Percentiles rank a stretch among this genome's conserved stretches.
These are phyloP conservation scores for Penicillium angulare DNA, from an alignment of 495 filamentous ascomycete species.

Conservation along the genomic window DNA sequence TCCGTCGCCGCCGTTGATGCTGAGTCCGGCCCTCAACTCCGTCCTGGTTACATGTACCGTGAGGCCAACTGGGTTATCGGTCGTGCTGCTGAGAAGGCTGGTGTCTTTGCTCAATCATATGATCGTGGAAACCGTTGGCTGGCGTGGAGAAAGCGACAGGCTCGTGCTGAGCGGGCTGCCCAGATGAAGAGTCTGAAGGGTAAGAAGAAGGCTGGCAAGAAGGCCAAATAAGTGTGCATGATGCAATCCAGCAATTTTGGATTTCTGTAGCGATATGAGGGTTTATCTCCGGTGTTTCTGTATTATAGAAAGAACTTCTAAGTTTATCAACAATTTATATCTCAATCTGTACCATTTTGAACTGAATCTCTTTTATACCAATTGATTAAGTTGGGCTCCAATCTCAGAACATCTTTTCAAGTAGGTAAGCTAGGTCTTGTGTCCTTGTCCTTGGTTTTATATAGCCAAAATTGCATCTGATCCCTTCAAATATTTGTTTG, in stretches of 20 bases:
- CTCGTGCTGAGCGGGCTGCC: conserved; percentile 49
- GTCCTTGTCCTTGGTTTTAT: too few relatives aligned
- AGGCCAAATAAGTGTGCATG: conserved; percentile 37
- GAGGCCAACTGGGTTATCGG: conserved; percentile 87
- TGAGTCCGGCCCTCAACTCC: conserved; percentile 49
- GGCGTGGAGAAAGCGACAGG: conserved; percentile 60
- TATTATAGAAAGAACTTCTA: conserved; percentile 39
- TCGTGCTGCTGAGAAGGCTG: conserved; percentile 57
- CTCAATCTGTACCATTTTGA: conserved; percentile 13
- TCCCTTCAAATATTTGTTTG: too few relatives aligned
- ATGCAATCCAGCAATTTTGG: conserved; percentile 21
- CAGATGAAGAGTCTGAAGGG: conserved; percentile 59
- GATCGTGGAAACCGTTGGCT: conserved; percentile 57
- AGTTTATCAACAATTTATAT: conserved; percentile 8
- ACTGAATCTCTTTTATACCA: neutral
- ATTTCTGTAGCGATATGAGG: conserved; percentile 35
- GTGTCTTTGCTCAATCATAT: conserved; percentile 50
- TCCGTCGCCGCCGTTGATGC: conserved; percentile 33
- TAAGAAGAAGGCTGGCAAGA: conserved; percentile 48
- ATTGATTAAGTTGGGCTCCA: too few relatives aligned
- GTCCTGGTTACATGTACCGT: conserved; percentile 74
- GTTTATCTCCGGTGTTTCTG: conserved; percentile 33
- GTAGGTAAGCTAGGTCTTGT: too few relatives aligned
- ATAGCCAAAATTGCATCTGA: too few relatives aligned
- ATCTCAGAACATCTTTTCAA: too few relatives aligned